phyloP scores from a whole-genome alignment of 495 filamentous ascomycete species.

The Cryomyces minteri region DNA sequence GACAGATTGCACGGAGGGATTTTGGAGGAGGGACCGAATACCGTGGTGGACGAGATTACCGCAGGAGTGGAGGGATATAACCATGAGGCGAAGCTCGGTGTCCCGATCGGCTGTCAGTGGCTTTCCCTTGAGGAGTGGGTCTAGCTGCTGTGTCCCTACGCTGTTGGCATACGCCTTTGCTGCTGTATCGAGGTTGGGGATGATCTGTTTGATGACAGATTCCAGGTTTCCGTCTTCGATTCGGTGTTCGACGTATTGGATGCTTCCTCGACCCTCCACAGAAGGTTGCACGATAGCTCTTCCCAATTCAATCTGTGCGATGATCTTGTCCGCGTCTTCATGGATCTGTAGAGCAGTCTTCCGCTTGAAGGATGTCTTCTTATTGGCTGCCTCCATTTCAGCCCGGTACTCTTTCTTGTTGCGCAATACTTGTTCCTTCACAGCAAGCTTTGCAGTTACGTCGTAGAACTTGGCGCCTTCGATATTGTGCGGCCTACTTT shows the following conservation, averaged over 20 bases:
- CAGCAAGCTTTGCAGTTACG: slow-evolving; percentile 47
- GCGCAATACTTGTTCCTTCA: slow-evolving; percentile 45
- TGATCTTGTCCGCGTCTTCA: background rate
- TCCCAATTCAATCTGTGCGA: background rate
- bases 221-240: slow-evolving; percentile 27
- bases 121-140: slow-evolving; percentile 13
- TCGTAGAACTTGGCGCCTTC: slow-evolving; percentile 70
- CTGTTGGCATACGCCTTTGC: slow-evolving; percentile 8
- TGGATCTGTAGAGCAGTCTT: background rate
- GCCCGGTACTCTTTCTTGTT: slow-evolving; percentile 58
- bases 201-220: slow-evolving; percentile 14
- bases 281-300: slow-evolving; percentile 15
- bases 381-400: slow-evolving; percentile 21
- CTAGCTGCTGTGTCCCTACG: slow-evolving; percentile 25
- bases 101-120: background rate
- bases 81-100: slow-evolving; percentile 34
- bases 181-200: background rate
- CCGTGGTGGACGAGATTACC: slow-evolving; percentile 94
- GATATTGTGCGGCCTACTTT: slow-evolving; percentile 73
- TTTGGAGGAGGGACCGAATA: slow-evolving; percentile 64
- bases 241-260: slow-evolving; percentile 35
- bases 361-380: slow-evolving; percentile 13
- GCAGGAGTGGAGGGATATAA: slow-evolving; percentile 90
- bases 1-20: slow-evolving; percentile 67
- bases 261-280: slow-evolving; percentile 22